Base-by-base conservation (phyloP, 1,284 basidiomycete species). In the Cystobasidium sp. region DNA sequence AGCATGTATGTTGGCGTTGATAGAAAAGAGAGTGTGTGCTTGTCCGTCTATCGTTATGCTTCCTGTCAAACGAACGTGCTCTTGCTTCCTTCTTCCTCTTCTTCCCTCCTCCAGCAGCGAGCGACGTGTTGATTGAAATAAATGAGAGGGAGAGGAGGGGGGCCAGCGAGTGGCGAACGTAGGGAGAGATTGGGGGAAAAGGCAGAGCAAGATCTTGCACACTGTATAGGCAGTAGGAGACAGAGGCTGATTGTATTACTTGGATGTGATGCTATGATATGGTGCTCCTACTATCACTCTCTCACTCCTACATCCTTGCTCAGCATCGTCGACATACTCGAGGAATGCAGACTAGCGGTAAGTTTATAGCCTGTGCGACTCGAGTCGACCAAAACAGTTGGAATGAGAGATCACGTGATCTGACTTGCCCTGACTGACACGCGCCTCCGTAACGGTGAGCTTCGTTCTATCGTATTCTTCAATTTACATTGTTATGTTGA, bases 71-170 rank as follows among this genome's bases (percentile, higher is more conserved):
- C 24, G 53, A 56, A 22, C 9, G 20, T 24, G 24, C 39, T 12
- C 12, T 10, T 41, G 56, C 56, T 39, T 58, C 22, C 10, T 41
- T 22, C 6, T n/a, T 49, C 6, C 46, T 2, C 12, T 10, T 41
- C 37, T 31, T 39, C 37, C 22, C 3, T 43, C 18, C 46, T 49
- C n/a, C 46, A 56, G 39, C 53, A 37, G 24, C 24, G 24, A 18
- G 16, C 12, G 16, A 59, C 56, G 56, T 59, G 56, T 59, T 43
- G 56, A 59, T 58, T 31, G 55, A 53, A 37, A n/a, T 10, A 9
- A 12, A 53, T n/a, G 10, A 24, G 18, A 3, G 55, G 4, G 55
- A 22, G 18, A 12, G 22, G 55, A 8, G 55, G n/a, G 31, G 9
- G 24, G 14, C 22, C 9, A 18, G 52, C 24, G 16, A 53, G 24